A percentile compares a stretch with the other conserved stretches of the same genome.
Evolutionary conservation across 1,284 basidiomycete genomes (phyloP).

Genomic region (Ceratobasidium sp.): DNA sequence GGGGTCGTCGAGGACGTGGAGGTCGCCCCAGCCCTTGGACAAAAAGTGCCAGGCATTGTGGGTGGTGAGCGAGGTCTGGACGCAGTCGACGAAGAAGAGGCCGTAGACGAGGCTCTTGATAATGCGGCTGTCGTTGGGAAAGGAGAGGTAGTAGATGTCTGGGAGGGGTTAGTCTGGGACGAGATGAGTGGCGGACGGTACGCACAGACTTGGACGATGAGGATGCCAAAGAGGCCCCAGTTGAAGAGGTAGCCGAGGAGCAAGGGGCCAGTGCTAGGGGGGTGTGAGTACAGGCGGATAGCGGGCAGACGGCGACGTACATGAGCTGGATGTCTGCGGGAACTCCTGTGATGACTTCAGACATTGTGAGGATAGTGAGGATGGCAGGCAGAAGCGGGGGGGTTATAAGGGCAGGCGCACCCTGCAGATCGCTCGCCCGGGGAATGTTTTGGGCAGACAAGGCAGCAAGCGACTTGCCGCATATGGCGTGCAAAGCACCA

Average conservation of each 20-base stretch:
- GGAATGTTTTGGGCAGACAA: slow-evolving; percentile 28
- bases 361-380: slow-evolving; percentile 34
- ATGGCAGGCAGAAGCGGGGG: slow-evolving; percentile 28
- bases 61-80: slow-evolving; percentile 46
- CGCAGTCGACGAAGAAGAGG: slow-evolving; percentile 47
- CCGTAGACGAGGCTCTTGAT: slow-evolving; percentile 48
- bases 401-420: not conserved
- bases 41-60: slow-evolving; percentile 49
- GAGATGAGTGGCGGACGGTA: not conserved
- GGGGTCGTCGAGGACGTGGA: slow-evolving; percentile 44
- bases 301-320: slow-evolving; percentile 30
- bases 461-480: slow-evolving; percentile 7
- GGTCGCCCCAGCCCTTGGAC: slow-evolving; percentile 46
- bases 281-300: slow-evolving; percentile 2
- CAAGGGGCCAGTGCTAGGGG: slow-evolving; percentile 41
- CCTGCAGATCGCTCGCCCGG: slow-evolving; percentile 3
- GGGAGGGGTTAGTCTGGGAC: not conserved
- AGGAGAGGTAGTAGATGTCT: slow-evolving; percentile 49
- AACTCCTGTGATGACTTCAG: slow-evolving; percentile 42
- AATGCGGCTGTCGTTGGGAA: slow-evolving; percentile 44
- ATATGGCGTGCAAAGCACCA: slow-evolving; percentile 25
- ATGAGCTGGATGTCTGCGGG: slow-evolving; percentile 46
- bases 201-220: slow-evolving; percentile 47
- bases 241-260: slow-evolving; percentile 49
- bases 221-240: slow-evolving; percentile 48